Base-by-base conservation (phyloP, 495 filamentous ascomycete species). In the Penicillium tannophilum region DNA sequence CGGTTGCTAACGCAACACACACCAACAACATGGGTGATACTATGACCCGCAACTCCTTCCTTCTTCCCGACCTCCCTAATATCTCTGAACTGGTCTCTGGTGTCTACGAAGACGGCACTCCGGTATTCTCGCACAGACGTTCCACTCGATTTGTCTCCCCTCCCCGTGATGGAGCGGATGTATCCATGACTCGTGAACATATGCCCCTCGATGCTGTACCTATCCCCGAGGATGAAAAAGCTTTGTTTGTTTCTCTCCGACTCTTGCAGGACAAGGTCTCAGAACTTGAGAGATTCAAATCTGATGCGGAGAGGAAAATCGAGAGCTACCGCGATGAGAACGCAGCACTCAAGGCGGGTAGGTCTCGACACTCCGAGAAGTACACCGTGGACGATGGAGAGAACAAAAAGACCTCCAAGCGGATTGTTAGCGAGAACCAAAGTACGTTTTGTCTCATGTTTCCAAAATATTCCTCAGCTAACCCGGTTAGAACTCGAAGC, bases 11-110 rank as follows among this genome's bases (percentile, higher is more conserved):
- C 8, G 20, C 33, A 61, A 61, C 53, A 31, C 62, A 14, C 57
- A 62, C 36, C 54, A 61, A 60, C 39, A 74, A 72, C 42, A 64
- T 60, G 44, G 71, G 71, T 1, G 76, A 77, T 11, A 79, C 72
- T 16, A 69, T 64, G 44, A 81, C 77, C 6, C 77, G 79, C 44
- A 80, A 85, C 44, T 89, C 87, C 2, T 88, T 89, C 67, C 74
- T 85, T 50, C 81, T 90, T 28, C 87, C 87, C 9, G 83, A 88
- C 48, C 74, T 89, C 45, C 85, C 87, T 12, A 89, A 90, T 60
- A 77, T 90, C 51, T 88, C 87, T 12, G 88, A 91, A 58, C 78
- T 91, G 17, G 82, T 91, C 6, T 88, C 87, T 28, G 88, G 87
- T 59, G 78, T 84, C 6, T 88, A 86, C 62, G 76, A 87, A 62